Percentiles rank a stretch among this genome's conserved stretches.
phyloP scores from a whole-genome alignment of 371 early-diverging fungal genomes.

The Saksenaea oblongispora region DNA sequence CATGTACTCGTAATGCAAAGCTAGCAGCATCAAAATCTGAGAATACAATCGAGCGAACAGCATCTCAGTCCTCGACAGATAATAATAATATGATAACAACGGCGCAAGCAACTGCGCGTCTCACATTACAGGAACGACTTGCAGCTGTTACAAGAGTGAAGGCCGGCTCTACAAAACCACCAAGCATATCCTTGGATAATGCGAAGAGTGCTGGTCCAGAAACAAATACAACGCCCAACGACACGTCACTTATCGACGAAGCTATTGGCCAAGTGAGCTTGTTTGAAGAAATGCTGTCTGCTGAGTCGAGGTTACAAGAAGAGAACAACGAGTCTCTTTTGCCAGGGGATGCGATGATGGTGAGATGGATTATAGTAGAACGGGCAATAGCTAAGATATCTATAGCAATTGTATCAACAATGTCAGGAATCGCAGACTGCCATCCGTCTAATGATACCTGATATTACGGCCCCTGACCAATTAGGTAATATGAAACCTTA shows the following conservation, averaged over 20 bases:
- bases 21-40: conserved; percentile 25
- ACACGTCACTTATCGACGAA: not conserved
- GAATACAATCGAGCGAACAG: conserved; percentile 14
- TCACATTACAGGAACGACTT: conserved; percentile 46
- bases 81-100: conserved; percentile 32
- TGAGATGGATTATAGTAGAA: conserved; percentile 8
- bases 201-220: conserved; percentile 3
- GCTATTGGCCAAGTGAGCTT: conserved; percentile 12
- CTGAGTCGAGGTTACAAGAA: conserved; percentile 17
- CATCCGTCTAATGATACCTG: conserved; percentile 36
- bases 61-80: conserved; percentile 27
- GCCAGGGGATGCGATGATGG: conserved; percentile 23
- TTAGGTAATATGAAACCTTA: conserved; percentile 32
- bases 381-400: not conserved
- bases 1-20: conserved; percentile 72
- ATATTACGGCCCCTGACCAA: conserved; percentile 32
- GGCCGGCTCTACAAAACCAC: conserved; percentile 10
- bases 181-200: conserved; percentile 3
- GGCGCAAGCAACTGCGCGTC: conserved; percentile 41
- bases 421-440: conserved; percentile 32
- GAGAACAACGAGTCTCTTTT: conserved; percentile 13
- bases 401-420: conserved; percentile 42
- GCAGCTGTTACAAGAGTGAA: conserved; percentile 38
- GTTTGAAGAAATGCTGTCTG: conserved; percentile 22
- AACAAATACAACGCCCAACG: not conserved